Evolutionary conservation across 2,329 filamentous ascomycete genomes (phyloP), one percentile per base, ranked within the genome.

Genomic region (Venturia carpophila): DNA sequence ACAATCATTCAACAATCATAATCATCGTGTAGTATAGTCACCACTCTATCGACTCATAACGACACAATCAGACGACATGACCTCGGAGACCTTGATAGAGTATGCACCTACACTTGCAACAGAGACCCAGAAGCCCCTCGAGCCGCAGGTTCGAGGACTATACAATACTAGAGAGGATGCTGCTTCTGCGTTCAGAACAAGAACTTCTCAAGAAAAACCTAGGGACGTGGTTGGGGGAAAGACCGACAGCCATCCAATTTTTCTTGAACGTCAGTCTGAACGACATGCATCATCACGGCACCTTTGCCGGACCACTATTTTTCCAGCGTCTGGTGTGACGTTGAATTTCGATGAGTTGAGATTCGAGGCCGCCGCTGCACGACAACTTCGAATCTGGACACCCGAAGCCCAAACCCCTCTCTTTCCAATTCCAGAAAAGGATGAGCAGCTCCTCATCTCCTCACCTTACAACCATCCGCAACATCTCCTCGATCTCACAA

Each of bases 391-490:
- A 17, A n/a, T 62, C 17, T 27, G 37, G 27, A 19, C 37, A 62
- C 39, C 39, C 11, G 39, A 62, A 45, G 1, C 7, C 3, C 11
- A 6, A 55, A 15, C 34, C 11, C 24, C 49, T 17, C 27, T 9
- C 27, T 34, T 7, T 55, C 15, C 49, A 30, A 19, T 7, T 5
- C 17, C 21, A 3, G 24, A 30, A 34, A 15, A 37, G 13, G 30
- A 37, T 1, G 2, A 73, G 5, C 73, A 68, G 67, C 77, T 74
- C 70, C 77, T 94, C 56, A 79, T 89, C 49, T 82, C 87, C 67
- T 96, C 92, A 0, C 91, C 91, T 0, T 96, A 96, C 74, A 84
- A 85, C 11, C 84, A 87, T 52, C 74, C 79, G 37, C 79, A 83
- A 2, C 91, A 96, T 74, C 84, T 90, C 61, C 84, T 96, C 42